A percentile compares a stretch with the other conserved stretches of the same genome.
phyloP scores from a whole-genome alignment of 2,329 filamentous ascomycete genomes.

The Cladophialophora exuberans region DNA sequence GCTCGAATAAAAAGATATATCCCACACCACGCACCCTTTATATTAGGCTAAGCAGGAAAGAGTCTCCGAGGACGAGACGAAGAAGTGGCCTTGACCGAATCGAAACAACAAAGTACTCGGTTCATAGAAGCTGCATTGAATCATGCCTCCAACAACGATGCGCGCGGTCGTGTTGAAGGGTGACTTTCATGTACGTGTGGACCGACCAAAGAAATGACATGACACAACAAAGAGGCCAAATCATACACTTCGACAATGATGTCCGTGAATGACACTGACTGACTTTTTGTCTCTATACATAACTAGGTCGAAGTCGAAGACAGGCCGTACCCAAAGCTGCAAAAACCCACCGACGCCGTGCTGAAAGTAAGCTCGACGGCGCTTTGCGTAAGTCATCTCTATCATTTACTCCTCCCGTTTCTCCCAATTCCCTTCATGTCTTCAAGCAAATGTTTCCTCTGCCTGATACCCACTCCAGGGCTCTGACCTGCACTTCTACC shows the following conservation, averaged over 20 bases:
- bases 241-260: no score
- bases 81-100: no score
- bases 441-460: no score
- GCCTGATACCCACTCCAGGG: conserved; percentile 60
- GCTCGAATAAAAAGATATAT: no score
- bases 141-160: conserved; percentile 34
- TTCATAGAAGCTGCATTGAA: no score
- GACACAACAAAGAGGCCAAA: neutral
- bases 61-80: no score
- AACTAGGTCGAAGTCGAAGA: conserved; percentile 49
- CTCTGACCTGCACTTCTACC: conserved; percentile 60
- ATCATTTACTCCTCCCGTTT: neutral
- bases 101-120: no score
- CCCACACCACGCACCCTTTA: no score
- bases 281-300: neutral
- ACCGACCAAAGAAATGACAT: neutral
- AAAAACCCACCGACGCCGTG: conserved; percentile 52
- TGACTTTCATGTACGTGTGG: conserved; percentile 26
- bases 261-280: no score
- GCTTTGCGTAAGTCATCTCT: conserved; percentile 28
- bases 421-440: neutral
- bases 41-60: no score
- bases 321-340: conserved; percentile 48
- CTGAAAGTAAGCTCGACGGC: conserved; percentile 41
- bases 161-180: conserved; percentile 34